Evolutionary conservation across 1,284 basidiomycete genomes (phyloP), one percentile per base, ranked within the genome.

Genomic region (Cystobasidium sp.): DNA sequence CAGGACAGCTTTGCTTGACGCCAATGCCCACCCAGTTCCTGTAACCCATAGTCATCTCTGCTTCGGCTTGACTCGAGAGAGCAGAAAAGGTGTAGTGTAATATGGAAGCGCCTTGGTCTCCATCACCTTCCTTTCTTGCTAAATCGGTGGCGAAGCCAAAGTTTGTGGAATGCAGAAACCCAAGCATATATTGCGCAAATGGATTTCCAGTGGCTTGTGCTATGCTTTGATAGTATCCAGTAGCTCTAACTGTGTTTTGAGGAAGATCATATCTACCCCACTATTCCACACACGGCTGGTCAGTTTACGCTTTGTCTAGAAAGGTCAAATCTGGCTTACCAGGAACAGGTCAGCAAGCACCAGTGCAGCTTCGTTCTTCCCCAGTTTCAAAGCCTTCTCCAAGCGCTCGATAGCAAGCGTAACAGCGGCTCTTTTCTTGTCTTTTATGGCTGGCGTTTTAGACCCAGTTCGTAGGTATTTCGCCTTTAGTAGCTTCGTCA

Each of bases 21-120:
- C 94, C 93, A 75, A 99, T 95, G 0, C 97, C 97, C 37, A 90
- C 90, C 91, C 93, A 97, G 81, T 95, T 90, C n/a, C 94, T 88
- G 82, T 96, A 98, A 0, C 90, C 97, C 49, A 99, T 85, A 0
- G 93, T 88, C 91, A 96, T 94, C 81, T 95, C 91, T 0, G 96
- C 91, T 5, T 91, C 89, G 77, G 89, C 88, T 82, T 95, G 87
- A 0, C 91, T 92, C 18, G 91, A 90, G 68, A 94, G 88, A 1
- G 93, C 94, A 1, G 94, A 90, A 80, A 98, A 95, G 0, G 94
- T 96, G 81, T 95, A 94, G 81, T 97, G 93, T 0, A 98, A 84
- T 74, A 96, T 88, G 0, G 96, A 93, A 82, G 71, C 86, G 85
- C n/a, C 14, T 41, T 8, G 16, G 76, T 83, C 71, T 56, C 91